phyloP scores from a whole-genome alignment of 2,329 filamentous ascomycete species.

The Mycosphaerelloides madeirae region DNA sequence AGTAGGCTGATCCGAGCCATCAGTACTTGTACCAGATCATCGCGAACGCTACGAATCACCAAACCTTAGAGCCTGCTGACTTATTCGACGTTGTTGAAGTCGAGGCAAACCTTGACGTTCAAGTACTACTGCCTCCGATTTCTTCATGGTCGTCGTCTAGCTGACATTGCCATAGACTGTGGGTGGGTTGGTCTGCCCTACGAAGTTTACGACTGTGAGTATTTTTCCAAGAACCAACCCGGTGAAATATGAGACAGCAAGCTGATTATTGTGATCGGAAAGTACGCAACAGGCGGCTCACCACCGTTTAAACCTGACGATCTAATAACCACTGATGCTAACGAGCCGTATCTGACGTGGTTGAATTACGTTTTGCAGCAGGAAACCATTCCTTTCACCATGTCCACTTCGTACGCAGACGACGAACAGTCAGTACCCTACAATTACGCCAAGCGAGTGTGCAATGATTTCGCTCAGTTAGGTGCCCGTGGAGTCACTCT shows the following conservation, averaged over 20 bases:
- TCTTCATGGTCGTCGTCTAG: too few species aligned
- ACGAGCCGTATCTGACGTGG: conserved; percentile 64
- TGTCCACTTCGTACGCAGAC: conserved; percentile 63
- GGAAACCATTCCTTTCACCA: conserved; percentile 53
- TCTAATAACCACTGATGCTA: conserved; percentile 46
- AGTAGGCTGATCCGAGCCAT: conserved; percentile 14
- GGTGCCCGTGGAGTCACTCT: conserved; percentile 64
- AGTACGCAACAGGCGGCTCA: conserved; percentile 55
- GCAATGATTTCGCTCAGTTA: conserved; percentile 59
- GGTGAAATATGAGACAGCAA: too few species aligned
- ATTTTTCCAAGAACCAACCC: too few species aligned
- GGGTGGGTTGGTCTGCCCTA: conserved; percentile 32
- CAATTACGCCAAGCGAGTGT: conserved; percentile 57
- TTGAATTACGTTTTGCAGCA: conserved; percentile 54
- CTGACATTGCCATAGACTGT: conserved; percentile 45
- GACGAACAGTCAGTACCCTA: conserved; percentile 59
- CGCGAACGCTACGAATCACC: conserved; percentile 52
- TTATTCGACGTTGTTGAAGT: too few species aligned
- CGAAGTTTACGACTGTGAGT: conserved; percentile 52
- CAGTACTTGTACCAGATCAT: conserved; percentile 51
- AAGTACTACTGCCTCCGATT: too few species aligned
- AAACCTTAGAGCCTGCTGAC: conserved; percentile 40
- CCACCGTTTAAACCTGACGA: conserved; percentile 47
- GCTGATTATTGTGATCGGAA: too few species aligned
- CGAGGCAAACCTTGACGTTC: too few species aligned